These are phyloP conservation scores for Cladorrhinum samala DNA, from an alignment of 495 filamentous ascomycete genomes.

Conservation along the genomic window DNA sequence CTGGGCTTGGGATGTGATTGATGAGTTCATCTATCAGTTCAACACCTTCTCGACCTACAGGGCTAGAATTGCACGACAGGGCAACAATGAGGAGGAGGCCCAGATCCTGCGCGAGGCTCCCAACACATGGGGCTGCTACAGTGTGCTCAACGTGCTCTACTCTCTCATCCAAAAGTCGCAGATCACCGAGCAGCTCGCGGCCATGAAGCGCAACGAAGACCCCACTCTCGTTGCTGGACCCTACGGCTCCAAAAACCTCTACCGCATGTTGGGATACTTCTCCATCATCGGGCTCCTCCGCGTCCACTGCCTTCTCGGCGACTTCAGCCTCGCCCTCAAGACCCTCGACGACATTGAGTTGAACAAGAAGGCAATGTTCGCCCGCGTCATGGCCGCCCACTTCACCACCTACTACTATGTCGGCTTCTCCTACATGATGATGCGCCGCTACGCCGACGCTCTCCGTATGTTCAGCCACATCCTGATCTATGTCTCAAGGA, in stretches of 20 bases:
- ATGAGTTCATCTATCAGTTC: slow-evolving; percentile 99
- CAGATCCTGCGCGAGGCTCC: slow-evolving; percentile 88
- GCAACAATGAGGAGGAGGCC: slow-evolving; percentile 81
- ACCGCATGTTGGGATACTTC: slow-evolving; percentile 98
- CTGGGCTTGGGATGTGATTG: slow-evolving; percentile 99
- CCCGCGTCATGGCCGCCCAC: slow-evolving; percentile 97
- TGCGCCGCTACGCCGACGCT: slow-evolving; percentile 97
- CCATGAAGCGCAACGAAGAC: slow-evolving; percentile 91
- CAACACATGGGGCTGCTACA: slow-evolving; percentile 99
- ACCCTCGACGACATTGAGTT: slow-evolving; percentile 98
- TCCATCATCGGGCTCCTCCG: slow-evolving; percentile 95
- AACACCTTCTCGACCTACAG: slow-evolving; percentile 98
- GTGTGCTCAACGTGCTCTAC: slow-evolving; percentile 97
- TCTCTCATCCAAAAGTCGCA: slow-evolving; percentile 96
- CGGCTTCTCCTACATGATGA: slow-evolving; percentile 99
- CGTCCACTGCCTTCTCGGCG: slow-evolving; percentile 92
- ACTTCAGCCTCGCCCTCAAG: slow-evolving; percentile 97
- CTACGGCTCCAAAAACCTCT: slow-evolving; percentile 85
- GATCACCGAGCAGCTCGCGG: slow-evolving; percentile 91
- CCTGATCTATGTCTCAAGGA: slow-evolving; percentile 95
- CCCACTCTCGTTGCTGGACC: slow-evolving; percentile 79
- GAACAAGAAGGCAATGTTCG: slow-evolving; percentile 99
- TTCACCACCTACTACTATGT: slow-evolving; percentile 99
- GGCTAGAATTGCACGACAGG: slow-evolving; percentile 80
- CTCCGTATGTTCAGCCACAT: slow-evolving; percentile 99